A percentile compares a stretch with the other conserved stretches of the same genome.
Evolutionary conservation across 1,284 basidiomycete species (phyloP).

Genomic region (Austroboletus olivaceoglutinosus): DNA sequence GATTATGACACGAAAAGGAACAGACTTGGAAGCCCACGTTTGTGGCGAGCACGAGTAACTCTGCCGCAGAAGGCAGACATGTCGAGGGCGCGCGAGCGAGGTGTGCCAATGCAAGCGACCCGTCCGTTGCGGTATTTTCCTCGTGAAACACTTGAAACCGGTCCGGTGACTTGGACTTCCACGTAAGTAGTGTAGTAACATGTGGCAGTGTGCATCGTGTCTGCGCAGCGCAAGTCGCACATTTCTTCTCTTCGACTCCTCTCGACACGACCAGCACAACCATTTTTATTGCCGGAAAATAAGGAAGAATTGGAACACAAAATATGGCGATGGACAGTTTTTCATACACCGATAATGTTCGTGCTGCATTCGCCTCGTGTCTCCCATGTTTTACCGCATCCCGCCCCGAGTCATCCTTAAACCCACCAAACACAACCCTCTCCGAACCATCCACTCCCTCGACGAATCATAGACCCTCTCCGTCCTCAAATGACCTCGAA

Average conservation of each 20-base stretch:
- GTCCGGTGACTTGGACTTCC: too few species aligned
- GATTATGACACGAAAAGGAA: too few species aligned
- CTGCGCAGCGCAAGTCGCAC: too few species aligned
- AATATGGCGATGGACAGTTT: constrained; percentile 45
- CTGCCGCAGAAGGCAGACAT: constrained; percentile 55
- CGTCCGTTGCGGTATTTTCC: too few species aligned
- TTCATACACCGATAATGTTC: constrained; percentile 60
- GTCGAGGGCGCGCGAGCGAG: constrained; percentile 53
- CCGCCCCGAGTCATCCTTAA: constrained; percentile 13
- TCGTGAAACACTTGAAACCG: too few species aligned
- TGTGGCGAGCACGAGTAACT: constrained; percentile 60
- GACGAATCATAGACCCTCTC: constrained; percentile 11
- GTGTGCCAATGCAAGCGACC: constrained; percentile 47
- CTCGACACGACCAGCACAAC: too few species aligned
- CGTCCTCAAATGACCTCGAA: constrained; percentile 56
- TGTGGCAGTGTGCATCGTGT: too few species aligned
- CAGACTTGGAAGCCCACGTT: too few species aligned
- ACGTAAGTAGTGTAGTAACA: too few species aligned
- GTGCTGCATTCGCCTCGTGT: constrained; percentile 56
- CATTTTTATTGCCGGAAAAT: too few species aligned
- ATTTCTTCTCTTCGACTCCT: too few species aligned
- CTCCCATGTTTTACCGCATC: constrained; percentile 50
- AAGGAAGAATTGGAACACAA: not conserved
- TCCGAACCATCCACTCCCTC: constrained; percentile 36
- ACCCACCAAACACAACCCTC: constrained; percentile 13